A percentile compares a stretch with the other conserved stretches of the same genome.
phyloP scores from a whole-genome alignment of 345 rosid species.

The Noccaea caerulescens region DNA sequence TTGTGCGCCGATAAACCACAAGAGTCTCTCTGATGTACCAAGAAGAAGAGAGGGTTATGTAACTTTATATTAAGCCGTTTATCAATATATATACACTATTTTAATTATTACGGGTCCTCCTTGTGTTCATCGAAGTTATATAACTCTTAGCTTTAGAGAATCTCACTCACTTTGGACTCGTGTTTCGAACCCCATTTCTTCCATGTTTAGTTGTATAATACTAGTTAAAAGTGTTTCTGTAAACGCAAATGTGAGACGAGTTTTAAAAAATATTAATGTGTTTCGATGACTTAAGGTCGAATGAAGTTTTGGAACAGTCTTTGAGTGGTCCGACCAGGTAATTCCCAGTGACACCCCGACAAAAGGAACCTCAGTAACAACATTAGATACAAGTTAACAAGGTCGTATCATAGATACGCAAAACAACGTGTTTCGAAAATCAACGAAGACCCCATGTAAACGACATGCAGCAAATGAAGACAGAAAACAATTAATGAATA shows the following conservation, averaged over 20 bases:
- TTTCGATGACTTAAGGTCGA: no score
- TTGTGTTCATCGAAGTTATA: not conserved
- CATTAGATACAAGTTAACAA: not conserved
- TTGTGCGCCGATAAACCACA: slow-evolving; percentile 25
- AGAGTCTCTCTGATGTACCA: slow-evolving; percentile 30
- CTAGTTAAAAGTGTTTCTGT: no score
- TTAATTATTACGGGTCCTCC: not conserved
- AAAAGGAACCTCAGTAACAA: not conserved
- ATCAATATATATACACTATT: not conserved
- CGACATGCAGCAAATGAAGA: not conserved
- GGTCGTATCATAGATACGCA: not conserved
- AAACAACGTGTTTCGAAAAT: not conserved
- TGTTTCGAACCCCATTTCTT: not conserved
- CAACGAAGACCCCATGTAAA: not conserved
- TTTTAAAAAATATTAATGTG: no score
- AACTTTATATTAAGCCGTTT: slow-evolving; percentile 22
- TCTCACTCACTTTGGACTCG: not conserved
- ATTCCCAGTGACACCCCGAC: no score
- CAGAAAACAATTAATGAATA: not conserved
- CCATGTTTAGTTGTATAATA: not conserved
- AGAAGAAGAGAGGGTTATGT: slow-evolving; percentile 18
- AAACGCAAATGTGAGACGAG: no score
- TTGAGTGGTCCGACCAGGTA: no score
- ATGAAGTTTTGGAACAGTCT: no score
- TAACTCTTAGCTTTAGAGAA: not conserved